Conservation (phyloP, 2,329 filamentous ascomycete species). For the Didymella segeticola region DNA sequence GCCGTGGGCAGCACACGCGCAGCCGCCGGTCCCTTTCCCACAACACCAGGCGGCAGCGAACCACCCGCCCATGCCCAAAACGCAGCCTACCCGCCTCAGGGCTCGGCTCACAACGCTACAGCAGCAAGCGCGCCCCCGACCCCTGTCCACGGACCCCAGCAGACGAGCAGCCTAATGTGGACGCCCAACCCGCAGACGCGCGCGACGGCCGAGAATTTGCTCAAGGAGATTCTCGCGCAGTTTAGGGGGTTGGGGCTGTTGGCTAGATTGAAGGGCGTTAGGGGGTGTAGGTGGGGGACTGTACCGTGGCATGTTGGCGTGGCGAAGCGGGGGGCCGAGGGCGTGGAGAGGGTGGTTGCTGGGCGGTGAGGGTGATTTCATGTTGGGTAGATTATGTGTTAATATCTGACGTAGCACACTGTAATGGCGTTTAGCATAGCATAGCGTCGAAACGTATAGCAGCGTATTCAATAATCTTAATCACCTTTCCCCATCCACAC, state of each 20-base stretch:
- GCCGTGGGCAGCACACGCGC: conserved; percentile 48
- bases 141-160: conserved; percentile 17
- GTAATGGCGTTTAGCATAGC: no score
- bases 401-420: no score
- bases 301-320: conserved; percentile 80
- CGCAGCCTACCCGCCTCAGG: no score
- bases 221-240: conserved; percentile 73
- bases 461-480: no score
- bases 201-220: conserved; percentile 62
- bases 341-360: conserved; percentile 51
- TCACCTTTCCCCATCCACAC: no score
- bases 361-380: neutral
- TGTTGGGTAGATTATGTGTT: neutral
- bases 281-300: conserved; percentile 62
- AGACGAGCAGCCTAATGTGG: conserved; percentile 43
- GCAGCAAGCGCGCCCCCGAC: neutral
- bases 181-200: conserved; percentile 42
- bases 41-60: conserved; percentile 32
- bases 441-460: no score
- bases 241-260: conserved; percentile 74
- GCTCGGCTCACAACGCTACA: conserved; percentile 2
- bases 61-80: conserved; percentile 8
- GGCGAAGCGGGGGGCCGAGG: conserved; percentile 71
- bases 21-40: conserved; percentile 40
- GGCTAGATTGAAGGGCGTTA: conserved; percentile 70